Evolutionary conservation across 2,329 filamentous ascomycete genomes (phyloP), one percentile per base, ranked within the genome.

Genomic region (Xylaria sp.): DNA sequence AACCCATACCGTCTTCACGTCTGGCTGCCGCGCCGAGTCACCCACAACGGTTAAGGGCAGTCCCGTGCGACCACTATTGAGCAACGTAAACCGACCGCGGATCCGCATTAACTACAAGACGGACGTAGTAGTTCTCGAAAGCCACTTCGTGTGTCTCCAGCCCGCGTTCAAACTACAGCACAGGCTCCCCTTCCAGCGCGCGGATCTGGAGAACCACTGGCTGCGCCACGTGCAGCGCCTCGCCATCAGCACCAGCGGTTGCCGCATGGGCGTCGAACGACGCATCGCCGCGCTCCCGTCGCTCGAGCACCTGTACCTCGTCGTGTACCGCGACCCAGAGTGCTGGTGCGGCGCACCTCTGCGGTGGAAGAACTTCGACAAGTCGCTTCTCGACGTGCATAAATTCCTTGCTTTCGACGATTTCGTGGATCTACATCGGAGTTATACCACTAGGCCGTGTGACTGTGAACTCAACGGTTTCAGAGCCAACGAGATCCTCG

Each of bases 41-140:
- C 21, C 42, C 18, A 12, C 29, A 6, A 55, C 51, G 53, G 51
- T 18, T 8, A 54, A 32, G 9, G 40, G 12, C 40, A 42, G 16
- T 18, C 18, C 5, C n/a, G 37, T 29, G 27, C 32, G 0, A 1
- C 3, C 13, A 21, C 29, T 18, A 3, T 55, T 29, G 32, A n/a
- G 50, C 4, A 37, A 37, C 3, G 9, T 23, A 21, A 5, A 12
- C 10, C 6, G 5, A 16, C 53, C 53, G 32, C 2, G 5, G 1
- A 55, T 55, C 53, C n/a, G 53, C n/a, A 40, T 55, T 2, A 55
- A 55, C 53, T 55, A 55, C 21, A 55, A 21, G n/a, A 37, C 3
- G 1, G 54, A 58, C 13, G 54, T 58, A 4, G 35, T 58, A 1
- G 54, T 58, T 1, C 21, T 58, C 0, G 54, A 58, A 8, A 13